Evolutionary conservation across 2,329 filamentous ascomycete genomes (phyloP).

Genomic region (Blumeriella jaapii): DNA sequence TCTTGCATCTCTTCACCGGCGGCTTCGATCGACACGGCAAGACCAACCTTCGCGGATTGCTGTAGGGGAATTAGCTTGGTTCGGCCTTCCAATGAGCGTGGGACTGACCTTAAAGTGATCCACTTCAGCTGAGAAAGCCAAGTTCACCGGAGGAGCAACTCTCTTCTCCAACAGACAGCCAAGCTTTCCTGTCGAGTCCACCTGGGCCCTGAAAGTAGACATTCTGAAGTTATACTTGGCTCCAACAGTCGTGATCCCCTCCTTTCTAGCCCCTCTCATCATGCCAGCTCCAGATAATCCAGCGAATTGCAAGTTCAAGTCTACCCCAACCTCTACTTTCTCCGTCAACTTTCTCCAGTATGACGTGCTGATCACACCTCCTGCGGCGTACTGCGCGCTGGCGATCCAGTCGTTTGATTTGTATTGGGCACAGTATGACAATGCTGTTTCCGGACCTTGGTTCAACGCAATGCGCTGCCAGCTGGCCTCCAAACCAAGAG

Average conservation of each 20-base stretch:
- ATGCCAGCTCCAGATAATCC: conserved; percentile 49
- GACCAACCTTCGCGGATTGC: conserved; percentile 90
- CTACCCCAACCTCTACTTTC: conserved; percentile 91
- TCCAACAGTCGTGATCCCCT: conserved; percentile 83
- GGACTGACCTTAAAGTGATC: conserved; percentile 82
- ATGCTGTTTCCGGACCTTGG: conserved; percentile 77
- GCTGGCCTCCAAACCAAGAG: conserved; percentile 82
- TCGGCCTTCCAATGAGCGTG: background rate
- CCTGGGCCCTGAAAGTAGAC: conserved; percentile 88
- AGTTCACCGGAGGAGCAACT: conserved; percentile 79
- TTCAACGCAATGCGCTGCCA: conserved; percentile 82
- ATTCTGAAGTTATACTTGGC: conserved; percentile 98
- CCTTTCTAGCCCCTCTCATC: conserved; percentile 71
- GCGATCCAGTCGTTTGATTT: conserved; percentile 88
- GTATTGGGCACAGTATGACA: conserved; percentile 88
- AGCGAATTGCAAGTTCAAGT: conserved; percentile 79
- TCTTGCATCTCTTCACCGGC: conserved; percentile 78
- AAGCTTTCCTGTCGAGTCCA: conserved; percentile 90
- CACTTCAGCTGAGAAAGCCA: conserved; percentile 93
- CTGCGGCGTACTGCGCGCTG: conserved; percentile 69
- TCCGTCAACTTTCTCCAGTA: conserved; percentile 93
- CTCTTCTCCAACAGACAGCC: conserved; percentile 91
- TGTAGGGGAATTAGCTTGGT: conserved; percentile 34
- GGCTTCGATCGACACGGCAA: conserved; percentile 86
- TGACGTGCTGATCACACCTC: conserved; percentile 77